phyloP scores from a whole-genome alignment of 2,329 filamentous ascomycete species.

The Microsporum canis region DNA sequence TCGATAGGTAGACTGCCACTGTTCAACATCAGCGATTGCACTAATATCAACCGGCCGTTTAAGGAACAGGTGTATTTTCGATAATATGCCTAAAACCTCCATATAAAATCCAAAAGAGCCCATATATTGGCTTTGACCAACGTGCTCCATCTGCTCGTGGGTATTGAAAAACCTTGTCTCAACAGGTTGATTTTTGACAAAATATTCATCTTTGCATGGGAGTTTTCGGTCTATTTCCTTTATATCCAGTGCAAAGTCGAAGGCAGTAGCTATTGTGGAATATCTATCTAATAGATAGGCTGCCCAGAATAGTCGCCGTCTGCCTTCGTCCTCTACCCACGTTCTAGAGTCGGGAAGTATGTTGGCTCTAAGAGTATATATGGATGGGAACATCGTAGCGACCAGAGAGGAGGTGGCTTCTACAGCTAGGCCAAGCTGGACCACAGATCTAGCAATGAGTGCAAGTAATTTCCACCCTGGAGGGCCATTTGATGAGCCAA shows the following conservation, averaged over 20 bases:
- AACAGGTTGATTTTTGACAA: slow-evolving; percentile 69
- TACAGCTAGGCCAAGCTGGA: slow-evolving; percentile 74
- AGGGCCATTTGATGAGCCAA: slow-evolving; percentile 77
- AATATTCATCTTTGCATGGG: slow-evolving; percentile 78
- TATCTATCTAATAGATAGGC: slow-evolving; percentile 84
- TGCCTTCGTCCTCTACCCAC: slow-evolving; percentile 81
- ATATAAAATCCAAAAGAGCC: slow-evolving; percentile 85
- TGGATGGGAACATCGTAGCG: slow-evolving; percentile 68
- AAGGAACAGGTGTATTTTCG: slow-evolving; percentile 76
- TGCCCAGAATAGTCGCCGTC: slow-evolving; percentile 85
- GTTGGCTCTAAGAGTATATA: slow-evolving; percentile 78
- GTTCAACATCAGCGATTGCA: slow-evolving; percentile 69
- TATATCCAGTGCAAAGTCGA: slow-evolving; percentile 81
- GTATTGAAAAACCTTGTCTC: slow-evolving; percentile 70
- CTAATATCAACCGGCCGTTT: slow-evolving; percentile 85
- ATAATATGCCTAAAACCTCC: slow-evolving; percentile 76
- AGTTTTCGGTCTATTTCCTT: slow-evolving; percentile 79
- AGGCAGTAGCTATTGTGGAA: slow-evolving; percentile 80
- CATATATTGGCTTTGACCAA: slow-evolving; percentile 65
- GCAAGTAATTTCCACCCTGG: slow-evolving; percentile 89
- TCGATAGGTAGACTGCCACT: slow-evolving; percentile 79
- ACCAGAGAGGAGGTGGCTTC: slow-evolving; percentile 71
- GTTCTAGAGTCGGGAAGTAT: slow-evolving; percentile 70
- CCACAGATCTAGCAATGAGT: slow-evolving; percentile 75
- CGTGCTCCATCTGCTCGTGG: slow-evolving; percentile 47